Percentiles rank a stretch among this genome's conserved stretches.
Evolutionary conservation across 2,329 filamentous ascomycete species (phyloP).

Genomic region (Escovopsis sp.): DNA sequence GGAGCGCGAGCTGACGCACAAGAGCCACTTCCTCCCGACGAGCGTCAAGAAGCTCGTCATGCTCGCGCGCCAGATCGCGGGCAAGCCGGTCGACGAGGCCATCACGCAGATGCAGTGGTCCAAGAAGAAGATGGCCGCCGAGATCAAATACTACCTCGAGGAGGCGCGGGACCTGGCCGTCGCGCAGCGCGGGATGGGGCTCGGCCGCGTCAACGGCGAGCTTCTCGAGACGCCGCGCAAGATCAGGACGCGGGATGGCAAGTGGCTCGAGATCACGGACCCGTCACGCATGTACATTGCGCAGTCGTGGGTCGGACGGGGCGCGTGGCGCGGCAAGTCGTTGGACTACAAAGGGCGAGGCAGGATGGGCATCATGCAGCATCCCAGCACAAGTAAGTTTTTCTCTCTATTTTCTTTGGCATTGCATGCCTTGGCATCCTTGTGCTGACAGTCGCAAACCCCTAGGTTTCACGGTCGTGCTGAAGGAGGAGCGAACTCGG

Average conservation of each 20-base stretch:
- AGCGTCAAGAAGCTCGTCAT: constrained; percentile 83
- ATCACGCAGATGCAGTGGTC: constrained; percentile 90
- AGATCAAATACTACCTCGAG: constrained; percentile 66
- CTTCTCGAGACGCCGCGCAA: constrained; percentile 24
- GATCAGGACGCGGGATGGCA: constrained; percentile 62
- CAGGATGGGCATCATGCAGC: constrained; percentile 48
- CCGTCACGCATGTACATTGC: constrained; percentile 78
- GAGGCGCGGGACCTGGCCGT: constrained; percentile 70
- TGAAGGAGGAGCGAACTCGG: constrained; percentile 89
- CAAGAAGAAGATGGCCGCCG: constrained; percentile 78
- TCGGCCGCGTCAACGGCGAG: constrained; percentile 33
- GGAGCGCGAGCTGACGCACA: constrained; percentile 38
- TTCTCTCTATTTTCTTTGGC: no score
- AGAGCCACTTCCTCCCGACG: constrained; percentile 64
- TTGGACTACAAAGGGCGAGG: constrained; percentile 66
- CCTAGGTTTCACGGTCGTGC: constrained; percentile 58
- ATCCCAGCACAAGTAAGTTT: constrained; percentile 59
- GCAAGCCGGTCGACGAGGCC: constrained; percentile 88
- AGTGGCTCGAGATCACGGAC: constrained; percentile 54
- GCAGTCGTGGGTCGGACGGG: constrained; percentile 82
- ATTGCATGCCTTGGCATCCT: neutral
- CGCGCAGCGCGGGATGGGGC: constrained; percentile 69
- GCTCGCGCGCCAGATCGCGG: constrained; percentile 73
- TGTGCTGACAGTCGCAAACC: neutral
- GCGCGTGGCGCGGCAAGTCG: constrained; percentile 39